Evolutionary conservation across 2,329 filamentous ascomycete species (phyloP).

Genomic region (Calonectria leucothoes): DNA sequence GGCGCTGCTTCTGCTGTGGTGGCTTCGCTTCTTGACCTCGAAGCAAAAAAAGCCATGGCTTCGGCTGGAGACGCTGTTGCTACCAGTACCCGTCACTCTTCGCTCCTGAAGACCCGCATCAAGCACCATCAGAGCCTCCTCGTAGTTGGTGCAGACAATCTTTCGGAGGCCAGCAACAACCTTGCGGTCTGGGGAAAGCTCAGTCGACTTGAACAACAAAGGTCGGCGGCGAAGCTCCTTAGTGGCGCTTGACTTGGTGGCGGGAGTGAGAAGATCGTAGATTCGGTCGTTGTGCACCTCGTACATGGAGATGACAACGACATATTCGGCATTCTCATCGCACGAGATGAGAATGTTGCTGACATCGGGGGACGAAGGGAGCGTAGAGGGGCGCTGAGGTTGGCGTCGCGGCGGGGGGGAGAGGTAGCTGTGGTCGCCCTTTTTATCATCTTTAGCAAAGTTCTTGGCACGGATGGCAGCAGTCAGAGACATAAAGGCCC

Average conservation of each 20-base stretch:
- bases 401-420: slow-evolving; percentile 69
- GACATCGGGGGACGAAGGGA: slow-evolving; percentile 82
- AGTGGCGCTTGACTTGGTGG: slow-evolving; percentile 67
- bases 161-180: slow-evolving; percentile 93
- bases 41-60: slow-evolving; percentile 97
- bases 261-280: slow-evolving; percentile 85
- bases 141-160: slow-evolving; percentile 83
- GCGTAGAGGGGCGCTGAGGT: slow-evolving; percentile 74
- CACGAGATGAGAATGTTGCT: slow-evolving; percentile 73
- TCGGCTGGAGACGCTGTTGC: slow-evolving; percentile 91
- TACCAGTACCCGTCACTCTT: slow-evolving; percentile 88
- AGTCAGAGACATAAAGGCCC: slow-evolving; percentile 57
- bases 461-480: slow-evolving; percentile 58
- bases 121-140: slow-evolving; percentile 88
- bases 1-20: slow-evolving; percentile 57
- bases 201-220: slow-evolving; percentile 91
- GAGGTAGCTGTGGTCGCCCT: slow-evolving; percentile 61
- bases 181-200: slow-evolving; percentile 89
- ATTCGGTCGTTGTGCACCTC: slow-evolving; percentile 99
- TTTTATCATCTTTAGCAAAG: slow-evolving; percentile 58
- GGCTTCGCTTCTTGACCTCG: slow-evolving; percentile 85
- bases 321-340: slow-evolving; percentile 78
- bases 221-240: slow-evolving; percentile 82
- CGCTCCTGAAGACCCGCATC: slow-evolving; percentile 91
- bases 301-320: slow-evolving; percentile 95